Conservation (phyloP, 768 basidiomycete genomes). For the Agaricus subrufescens region DNA sequence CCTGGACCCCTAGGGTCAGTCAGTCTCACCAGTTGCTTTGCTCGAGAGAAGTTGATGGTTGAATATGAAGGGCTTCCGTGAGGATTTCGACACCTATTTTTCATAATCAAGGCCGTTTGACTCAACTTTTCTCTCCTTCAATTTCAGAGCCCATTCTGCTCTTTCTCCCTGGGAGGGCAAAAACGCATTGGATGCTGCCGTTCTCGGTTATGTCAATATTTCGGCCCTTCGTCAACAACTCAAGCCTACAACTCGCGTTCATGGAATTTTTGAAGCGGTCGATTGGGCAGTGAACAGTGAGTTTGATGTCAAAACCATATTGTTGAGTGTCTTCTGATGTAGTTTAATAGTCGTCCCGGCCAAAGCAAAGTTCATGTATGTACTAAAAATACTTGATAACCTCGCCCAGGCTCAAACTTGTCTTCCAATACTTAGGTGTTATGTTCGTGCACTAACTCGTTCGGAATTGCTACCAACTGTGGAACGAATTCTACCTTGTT, state of each 20-base stretch:
- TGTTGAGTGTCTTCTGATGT: not conserved
- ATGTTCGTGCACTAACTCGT: constrained; percentile 66
- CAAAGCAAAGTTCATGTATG: constrained; percentile 67
- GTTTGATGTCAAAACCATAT: constrained; percentile 13
- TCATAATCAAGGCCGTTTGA: not conserved
- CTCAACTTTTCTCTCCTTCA: not conserved
- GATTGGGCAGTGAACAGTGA: constrained; percentile 73
- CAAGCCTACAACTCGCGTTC: constrained; percentile 70
- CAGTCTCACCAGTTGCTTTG: constrained; percentile 60
- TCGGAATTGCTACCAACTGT: constrained; percentile 55
- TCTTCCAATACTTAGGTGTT: constrained; percentile 40
- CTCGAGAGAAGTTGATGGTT: constrained; percentile 54
- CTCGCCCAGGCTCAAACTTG: no score
- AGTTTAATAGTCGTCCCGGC: constrained; percentile 76
- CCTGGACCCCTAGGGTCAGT: constrained; percentile 69
- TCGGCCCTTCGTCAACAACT: constrained; percentile 81
- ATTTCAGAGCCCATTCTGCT: constrained; percentile 65
- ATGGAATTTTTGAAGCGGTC: constrained; percentile 72
- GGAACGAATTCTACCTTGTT: constrained; percentile 64
- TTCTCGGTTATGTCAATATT: constrained; percentile 76
- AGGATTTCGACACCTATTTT: constrained; percentile 10
- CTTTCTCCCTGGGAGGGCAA: constrained; percentile 81
- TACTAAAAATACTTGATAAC: not conserved
- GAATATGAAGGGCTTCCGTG: constrained; percentile 77
- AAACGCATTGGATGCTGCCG: constrained; percentile 85